Base-by-base conservation (phyloP, 1,284 basidiomycete genomes). In the Rhizopogon hawkerae region DNA sequence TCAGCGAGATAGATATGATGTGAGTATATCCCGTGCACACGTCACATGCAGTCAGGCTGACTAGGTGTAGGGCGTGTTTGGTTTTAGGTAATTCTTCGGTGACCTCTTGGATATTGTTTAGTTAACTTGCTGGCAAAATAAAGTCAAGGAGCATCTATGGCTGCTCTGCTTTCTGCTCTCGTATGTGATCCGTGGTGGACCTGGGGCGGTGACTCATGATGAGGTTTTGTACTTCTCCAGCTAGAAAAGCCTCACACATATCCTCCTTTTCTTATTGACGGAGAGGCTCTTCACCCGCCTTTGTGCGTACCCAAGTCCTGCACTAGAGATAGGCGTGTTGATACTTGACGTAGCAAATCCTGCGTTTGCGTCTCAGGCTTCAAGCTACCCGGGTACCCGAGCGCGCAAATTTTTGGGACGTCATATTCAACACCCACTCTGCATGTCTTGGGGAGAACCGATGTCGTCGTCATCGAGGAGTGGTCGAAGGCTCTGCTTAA, bases 111-210 rank as follows among this genome's bases (percentile, higher is more conserved):
- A 47, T 11, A 16, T 38, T 11, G 35, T 36, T 35, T 47, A 33
- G 51, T 34, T 47, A 33, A 51, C 35, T 36, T 48, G 41, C 43
- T 41, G 33, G 16, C 3, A 5, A 47, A 35, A 38, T 42, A 35
- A 39, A 88, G 86, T 49, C 89, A 93, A 69, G 90, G 90, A 26
- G 90, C 85, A 11, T 82, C 80, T 10, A 79, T 92, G 71, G 90
- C 89, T 24, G 82, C 80, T 5, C 60, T 91, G 23, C 68, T 92
- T 29, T 68, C 84, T 38, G 85, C 88, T 35, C 62, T 92, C 62
- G 89, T 90, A 59, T 38, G 50, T 55, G 46, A 47, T 39, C 18
- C 3, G 41, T 31, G 9, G 13, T 29, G 7, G 10, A 49, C 18
- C 38, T 11, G 10, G 23, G 10, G 21, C 14, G 26, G 5, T 37